A percentile compares a stretch with the other conserved stretches of the same genome.
Conservation (phyloP, 106 monocot species). For the Iris macrosiphon region DNA sequence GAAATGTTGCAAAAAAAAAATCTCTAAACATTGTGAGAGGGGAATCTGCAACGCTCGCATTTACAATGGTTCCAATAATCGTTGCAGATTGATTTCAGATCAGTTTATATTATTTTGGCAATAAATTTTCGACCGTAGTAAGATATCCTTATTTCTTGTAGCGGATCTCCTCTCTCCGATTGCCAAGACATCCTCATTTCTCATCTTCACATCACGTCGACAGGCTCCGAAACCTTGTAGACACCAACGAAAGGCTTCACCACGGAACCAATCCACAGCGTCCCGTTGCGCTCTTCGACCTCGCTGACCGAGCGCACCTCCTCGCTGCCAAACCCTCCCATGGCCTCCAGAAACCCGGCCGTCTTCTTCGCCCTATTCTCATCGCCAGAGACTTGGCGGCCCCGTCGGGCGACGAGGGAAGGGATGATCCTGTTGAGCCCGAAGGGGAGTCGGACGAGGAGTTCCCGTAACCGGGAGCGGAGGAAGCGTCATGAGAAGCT, state of each 20-base stretch:
- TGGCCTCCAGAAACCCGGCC: constrained; percentile 30
- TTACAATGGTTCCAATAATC: too few relatives aligned
- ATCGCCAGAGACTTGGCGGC: constrained; percentile 20
- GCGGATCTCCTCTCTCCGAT: too few relatives aligned
- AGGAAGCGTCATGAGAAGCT: constrained; percentile 19
- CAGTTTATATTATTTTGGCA: too few relatives aligned
- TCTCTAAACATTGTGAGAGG: too few relatives aligned
- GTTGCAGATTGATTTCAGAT: too few relatives aligned
- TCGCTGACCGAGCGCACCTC: constrained; percentile 38
- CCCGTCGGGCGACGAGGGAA: not conserved
- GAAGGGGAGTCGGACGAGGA: not conserved
- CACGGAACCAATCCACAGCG: constrained; percentile 66
- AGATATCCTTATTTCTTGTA: too few relatives aligned
- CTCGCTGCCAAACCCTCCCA: constrained; percentile 21
- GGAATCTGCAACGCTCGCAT: too few relatives aligned
- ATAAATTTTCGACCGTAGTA: too few relatives aligned
- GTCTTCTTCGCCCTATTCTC: constrained; percentile 36
- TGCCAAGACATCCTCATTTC: too few relatives aligned
- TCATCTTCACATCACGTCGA: too few relatives aligned
- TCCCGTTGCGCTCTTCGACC: constrained; percentile 51
- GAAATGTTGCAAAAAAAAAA: too few relatives aligned
- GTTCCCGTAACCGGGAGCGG: constrained; percentile 10
- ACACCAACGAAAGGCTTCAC: constrained; percentile 28
- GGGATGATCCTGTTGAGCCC: not conserved
- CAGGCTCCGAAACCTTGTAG: constrained; percentile 13